phyloP scores from a whole-genome alignment of 257 asterid species.

The Phtheirospermum japonicum region DNA sequence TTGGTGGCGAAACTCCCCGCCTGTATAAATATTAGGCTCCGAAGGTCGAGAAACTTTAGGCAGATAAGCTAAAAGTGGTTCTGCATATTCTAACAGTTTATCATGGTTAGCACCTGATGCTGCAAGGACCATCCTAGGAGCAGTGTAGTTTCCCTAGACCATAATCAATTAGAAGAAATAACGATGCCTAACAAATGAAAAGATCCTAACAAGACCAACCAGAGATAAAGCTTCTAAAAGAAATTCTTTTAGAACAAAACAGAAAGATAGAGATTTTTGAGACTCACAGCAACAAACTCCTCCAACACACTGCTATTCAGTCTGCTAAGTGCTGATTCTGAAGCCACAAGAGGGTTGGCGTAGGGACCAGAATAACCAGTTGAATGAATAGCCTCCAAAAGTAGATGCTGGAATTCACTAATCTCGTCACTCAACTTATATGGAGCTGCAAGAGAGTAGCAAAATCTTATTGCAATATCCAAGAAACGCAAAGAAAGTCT shows the following conservation, averaged over 20 bases:
- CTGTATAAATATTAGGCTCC: slow-evolving; percentile 69
- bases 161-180: slow-evolving; percentile 26
- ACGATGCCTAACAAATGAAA: slow-evolving; percentile 1
- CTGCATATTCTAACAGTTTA: slow-evolving; percentile 67
- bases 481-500: background rate
- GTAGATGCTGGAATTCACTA: slow-evolving; percentile 63
- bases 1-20: slow-evolving; percentile 89
- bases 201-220: slow-evolving; percentile 11
- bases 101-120: slow-evolving; percentile 96
- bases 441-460: slow-evolving; percentile 46
- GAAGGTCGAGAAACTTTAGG: slow-evolving; percentile 40
- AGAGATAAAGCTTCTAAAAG: background rate
- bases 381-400: slow-evolving; percentile 79
- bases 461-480: slow-evolving; percentile 16
- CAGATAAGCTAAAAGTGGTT: slow-evolving; percentile 81
- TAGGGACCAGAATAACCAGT: slow-evolving; percentile 74
- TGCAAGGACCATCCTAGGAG: slow-evolving; percentile 86
- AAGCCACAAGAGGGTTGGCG: slow-evolving; percentile 63
- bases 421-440: slow-evolving; percentile 61
- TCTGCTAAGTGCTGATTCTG: slow-evolving; percentile 49
- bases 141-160: slow-evolving; percentile 64
- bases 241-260: background rate
- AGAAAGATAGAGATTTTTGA: background rate
- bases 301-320: slow-evolving; percentile 60
- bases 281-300: slow-evolving; percentile 68